Conservation (phyloP, 2,329 filamentous ascomycete genomes). For the Colletotrichum higginsianum region DNA sequence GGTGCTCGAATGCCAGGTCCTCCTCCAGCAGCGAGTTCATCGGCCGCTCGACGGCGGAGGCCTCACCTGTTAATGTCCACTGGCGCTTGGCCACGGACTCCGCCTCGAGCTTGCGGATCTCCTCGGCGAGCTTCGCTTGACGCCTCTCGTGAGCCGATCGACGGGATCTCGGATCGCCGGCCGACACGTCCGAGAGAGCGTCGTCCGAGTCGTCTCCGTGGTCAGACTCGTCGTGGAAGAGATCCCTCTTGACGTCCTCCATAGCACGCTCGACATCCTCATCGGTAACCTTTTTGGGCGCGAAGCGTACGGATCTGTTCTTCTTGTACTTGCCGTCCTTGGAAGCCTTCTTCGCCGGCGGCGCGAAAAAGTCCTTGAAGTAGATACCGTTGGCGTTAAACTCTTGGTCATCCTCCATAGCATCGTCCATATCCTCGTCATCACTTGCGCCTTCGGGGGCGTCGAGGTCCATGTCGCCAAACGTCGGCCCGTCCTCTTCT, state of each 20-base stretch:
- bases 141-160: constrained; percentile 88
- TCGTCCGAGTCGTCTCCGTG: constrained; percentile 73
- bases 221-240: constrained; percentile 86
- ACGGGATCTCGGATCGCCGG: constrained; percentile 79
- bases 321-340: constrained; percentile 59
- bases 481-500: constrained; percentile 85
- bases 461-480: constrained; percentile 83
- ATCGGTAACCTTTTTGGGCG: constrained; percentile 65
- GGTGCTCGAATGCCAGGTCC: constrained; percentile 95
- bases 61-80: constrained; percentile 93
- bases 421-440: constrained; percentile 72
- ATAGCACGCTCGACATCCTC: constrained; percentile 86
- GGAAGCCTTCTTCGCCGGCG: constrained; percentile 78
- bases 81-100: constrained; percentile 90
- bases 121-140: constrained; percentile 87
- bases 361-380: constrained; percentile 95
- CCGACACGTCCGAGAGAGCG: constrained; percentile 75
- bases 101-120: constrained; percentile 92
- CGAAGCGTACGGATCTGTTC: constrained; percentile 57
- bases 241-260: constrained; percentile 86
- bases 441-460: constrained; percentile 78
- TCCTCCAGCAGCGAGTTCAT: constrained; percentile 94
- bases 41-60: constrained; percentile 84
- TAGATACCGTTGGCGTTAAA: constrained; percentile 89
- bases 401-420: constrained; percentile 67